Conservation (phyloP, 2,329 filamentous ascomycete genomes). For the Penicillium paneum region DNA sequence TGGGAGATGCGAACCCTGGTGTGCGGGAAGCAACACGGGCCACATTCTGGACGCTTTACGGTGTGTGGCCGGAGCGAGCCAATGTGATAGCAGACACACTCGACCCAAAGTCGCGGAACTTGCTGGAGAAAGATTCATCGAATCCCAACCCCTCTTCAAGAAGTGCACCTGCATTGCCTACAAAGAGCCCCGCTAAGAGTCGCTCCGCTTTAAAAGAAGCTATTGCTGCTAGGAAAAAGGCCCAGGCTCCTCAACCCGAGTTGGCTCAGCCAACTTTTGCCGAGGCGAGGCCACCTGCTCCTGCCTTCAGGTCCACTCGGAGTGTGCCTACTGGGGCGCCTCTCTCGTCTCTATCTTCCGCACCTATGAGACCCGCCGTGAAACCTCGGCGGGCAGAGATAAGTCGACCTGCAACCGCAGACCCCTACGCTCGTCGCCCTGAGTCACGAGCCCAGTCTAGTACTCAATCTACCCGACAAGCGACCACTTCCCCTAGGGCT, state of each 20-base stretch:
- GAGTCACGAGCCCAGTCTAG: slow-evolving; percentile 45
- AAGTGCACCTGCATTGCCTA: slow-evolving; percentile 13
- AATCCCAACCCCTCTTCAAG: slow-evolving; percentile 55
- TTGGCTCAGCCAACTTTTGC: slow-evolving; percentile 56
- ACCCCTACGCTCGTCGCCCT: slow-evolving; percentile 36
- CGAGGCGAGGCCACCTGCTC: slow-evolving; percentile 36
- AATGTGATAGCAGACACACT: slow-evolving; percentile 74
- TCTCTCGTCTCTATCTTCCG: slow-evolving; percentile 53
- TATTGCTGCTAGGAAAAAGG: slow-evolving; percentile 77
- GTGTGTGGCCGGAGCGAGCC: slow-evolving; percentile 73
- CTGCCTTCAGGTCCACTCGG: slow-evolving; percentile 34
- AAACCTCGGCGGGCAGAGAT: slow-evolving; percentile 39
- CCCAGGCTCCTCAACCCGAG: slow-evolving; percentile 52
- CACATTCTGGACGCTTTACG: slow-evolving; percentile 81
- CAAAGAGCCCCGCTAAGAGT: slow-evolving; percentile 19
- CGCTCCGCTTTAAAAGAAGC: slow-evolving; percentile 69
- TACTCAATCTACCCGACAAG: slow-evolving; percentile 13
- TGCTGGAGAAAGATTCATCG: slow-evolving; percentile 76
- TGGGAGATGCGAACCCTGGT: slow-evolving; percentile 84
- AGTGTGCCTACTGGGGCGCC: slow-evolving; percentile 37
- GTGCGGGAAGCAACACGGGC: slow-evolving; percentile 82
- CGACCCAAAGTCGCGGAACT: slow-evolving; percentile 72
- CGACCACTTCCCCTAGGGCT: slow-evolving; percentile 21
- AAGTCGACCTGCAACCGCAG: slow-evolving; percentile 35
- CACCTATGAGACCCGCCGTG: slow-evolving; percentile 53